A percentile compares a stretch with the other conserved stretches of the same genome.
These are phyloP conservation scores for Alternaria infectoria DNA, from an alignment of 2,329 filamentous ascomycete genomes.

Conservation along the genomic window DNA sequence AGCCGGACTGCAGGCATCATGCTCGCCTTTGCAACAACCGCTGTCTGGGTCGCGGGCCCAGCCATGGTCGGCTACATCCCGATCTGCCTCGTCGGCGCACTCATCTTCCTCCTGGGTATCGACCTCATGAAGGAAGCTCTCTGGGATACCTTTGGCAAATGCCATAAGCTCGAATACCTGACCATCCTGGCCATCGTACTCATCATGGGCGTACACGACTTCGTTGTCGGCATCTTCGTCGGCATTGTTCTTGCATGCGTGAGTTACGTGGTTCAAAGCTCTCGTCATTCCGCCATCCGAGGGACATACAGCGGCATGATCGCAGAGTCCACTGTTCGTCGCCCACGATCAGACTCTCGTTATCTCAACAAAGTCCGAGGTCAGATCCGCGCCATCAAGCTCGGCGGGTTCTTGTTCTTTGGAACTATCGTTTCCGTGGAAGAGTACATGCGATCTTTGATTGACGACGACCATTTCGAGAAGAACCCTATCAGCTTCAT, in stretches of 20 bases:
- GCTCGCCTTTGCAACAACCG: slow-evolving; percentile 79
- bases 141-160: slow-evolving; percentile 84
- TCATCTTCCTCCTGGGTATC: slow-evolving; percentile 95
- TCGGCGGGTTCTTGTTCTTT: slow-evolving; percentile 96
- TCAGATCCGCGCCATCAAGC: slow-evolving; percentile 89
- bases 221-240: slow-evolving; percentile 90
- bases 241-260: slow-evolving; percentile 92
- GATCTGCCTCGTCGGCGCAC: slow-evolving; percentile 92
- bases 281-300: slow-evolving; percentile 84
- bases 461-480: slow-evolving; percentile 81
- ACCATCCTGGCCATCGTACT: slow-evolving; percentile 89
- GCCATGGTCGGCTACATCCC: slow-evolving; percentile 92
- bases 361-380: slow-evolving; percentile 85
- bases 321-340: slow-evolving; percentile 88
- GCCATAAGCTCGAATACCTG: slow-evolving; percentile 85
- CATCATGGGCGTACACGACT: slow-evolving; percentile 96
- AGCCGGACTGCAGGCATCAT: slow-evolving; percentile 84
- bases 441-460: slow-evolving; percentile 79
- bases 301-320: slow-evolving; percentile 89
- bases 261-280: slow-evolving; percentile 89
- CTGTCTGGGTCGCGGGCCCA: slow-evolving; percentile 84
- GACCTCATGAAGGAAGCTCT: slow-evolving; percentile 89
- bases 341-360: slow-evolving; percentile 86
- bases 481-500: slow-evolving; percentile 85
- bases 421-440: slow-evolving; percentile 97